Evolutionary conservation across 495 filamentous ascomycete genomes (phyloP).

Genomic region (Astrothelium subdiscretum): DNA sequence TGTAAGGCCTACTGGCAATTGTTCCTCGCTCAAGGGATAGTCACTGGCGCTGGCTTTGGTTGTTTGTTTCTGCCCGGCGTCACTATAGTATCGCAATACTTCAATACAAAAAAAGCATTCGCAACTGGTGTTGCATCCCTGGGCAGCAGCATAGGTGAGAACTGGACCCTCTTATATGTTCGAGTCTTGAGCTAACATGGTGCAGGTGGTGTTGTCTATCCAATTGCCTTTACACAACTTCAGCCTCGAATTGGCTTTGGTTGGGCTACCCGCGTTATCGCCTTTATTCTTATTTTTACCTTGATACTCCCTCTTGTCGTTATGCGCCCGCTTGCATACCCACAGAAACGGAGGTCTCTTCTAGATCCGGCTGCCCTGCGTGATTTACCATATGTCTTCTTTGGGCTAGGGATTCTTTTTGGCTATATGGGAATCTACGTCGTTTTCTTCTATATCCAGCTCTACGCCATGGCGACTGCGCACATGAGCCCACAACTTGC

Average conservation of each 20-base stretch:
- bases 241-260: conserved; percentile 58
- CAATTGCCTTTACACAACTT: conserved; percentile 56
- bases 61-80: conserved; percentile 33
- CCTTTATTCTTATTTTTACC: conserved; percentile 52
- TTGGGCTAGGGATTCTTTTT: conserved; percentile 4
- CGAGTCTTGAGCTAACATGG: conserved; percentile 49
- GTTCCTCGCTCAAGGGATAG: conserved; percentile 33
- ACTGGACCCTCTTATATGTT: conserved; percentile 55
- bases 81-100: conserved; percentile 33
- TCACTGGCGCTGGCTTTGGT: conserved; percentile 33
- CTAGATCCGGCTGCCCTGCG: conserved; percentile 16
- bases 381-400: conserved; percentile 16
- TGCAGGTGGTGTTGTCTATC: conserved; percentile 62
- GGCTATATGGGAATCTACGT: conserved; percentile 3
- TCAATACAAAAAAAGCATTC: conserved; percentile 33
- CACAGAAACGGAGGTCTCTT: conserved; percentile 15
- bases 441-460: conserved; percentile 23
- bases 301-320: conserved; percentile 41
- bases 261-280: conserved; percentile 65
- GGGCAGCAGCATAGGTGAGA: conserved; percentile 62
- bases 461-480: conserved; percentile 39
- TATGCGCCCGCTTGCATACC: conserved; percentile 14
- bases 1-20: conserved; percentile 38
- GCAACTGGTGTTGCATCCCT: conserved; percentile 46
- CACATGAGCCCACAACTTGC: conserved; percentile 32